Conservation (phyloP, 1,139 yeast genomes). For the Pichia norvegensis region DNA sequence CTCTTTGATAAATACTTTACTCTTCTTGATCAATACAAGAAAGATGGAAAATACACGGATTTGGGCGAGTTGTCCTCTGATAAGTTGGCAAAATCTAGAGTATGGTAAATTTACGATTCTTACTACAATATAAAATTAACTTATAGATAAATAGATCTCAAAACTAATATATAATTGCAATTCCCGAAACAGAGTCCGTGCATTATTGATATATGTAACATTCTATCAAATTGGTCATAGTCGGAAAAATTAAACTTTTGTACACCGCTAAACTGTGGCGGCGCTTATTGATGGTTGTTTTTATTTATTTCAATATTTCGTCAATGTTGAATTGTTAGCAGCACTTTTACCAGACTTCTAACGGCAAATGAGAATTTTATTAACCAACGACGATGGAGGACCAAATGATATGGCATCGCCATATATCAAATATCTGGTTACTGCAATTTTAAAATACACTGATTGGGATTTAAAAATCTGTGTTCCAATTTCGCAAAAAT, state of each 20-base stretch:
- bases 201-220: too few species aligned
- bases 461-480: constrained; percentile 84
- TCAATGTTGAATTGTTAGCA: too few species aligned
- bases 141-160: neutral
- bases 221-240: too few species aligned
- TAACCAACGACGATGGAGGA: constrained; percentile 96
- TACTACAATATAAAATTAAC: neutral
- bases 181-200: too few species aligned
- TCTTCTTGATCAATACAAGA: constrained; percentile 55
- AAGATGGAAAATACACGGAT: constrained; percentile 29
- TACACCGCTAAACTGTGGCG: too few species aligned
- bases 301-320: too few species aligned
- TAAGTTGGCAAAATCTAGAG: constrained; percentile 81
- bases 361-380: constrained; percentile 18
- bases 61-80: constrained; percentile 62
- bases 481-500: constrained; percentile 72
- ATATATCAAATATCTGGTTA: constrained; percentile 72
- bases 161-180: neutral
- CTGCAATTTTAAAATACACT: constrained; percentile 54
- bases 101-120: constrained; percentile 26
- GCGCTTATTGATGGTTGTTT: too few species aligned
- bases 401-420: constrained; percentile 77
- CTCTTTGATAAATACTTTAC: constrained; percentile 84
- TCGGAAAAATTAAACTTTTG: too few species aligned
- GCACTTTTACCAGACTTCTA: neutral